Base-by-base conservation (phyloP, 768 basidiomycete species). In the Pulveroboletus sp. region DNA sequence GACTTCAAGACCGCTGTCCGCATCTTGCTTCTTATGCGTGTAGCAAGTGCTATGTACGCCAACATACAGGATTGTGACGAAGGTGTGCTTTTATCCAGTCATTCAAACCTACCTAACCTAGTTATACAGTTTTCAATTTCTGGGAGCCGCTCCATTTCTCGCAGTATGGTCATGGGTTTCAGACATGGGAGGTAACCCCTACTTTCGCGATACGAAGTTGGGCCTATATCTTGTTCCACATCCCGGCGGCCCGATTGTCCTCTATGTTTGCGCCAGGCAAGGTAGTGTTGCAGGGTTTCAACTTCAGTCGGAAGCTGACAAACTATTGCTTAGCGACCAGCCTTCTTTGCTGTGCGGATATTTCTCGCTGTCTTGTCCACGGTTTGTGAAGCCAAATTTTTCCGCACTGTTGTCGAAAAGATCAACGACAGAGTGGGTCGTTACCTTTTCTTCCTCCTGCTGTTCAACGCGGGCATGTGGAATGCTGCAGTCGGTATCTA, bases 131-230 rank as follows among this genome's bases (percentile, higher is more conserved):
- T 11, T 99, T 84, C 78, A 99, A 99, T 71, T 99, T 96, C 69
- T 98, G 92, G 92, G 96, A 98, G 64, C 96, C 96, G 17, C 72
- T 99, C 14, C 96, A 99, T 71, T 94, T 93, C 63, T 75, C 96
- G 49, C 81, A 85, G 51, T 73, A 83, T 49, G 92, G 91, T 24
- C 76, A 83, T 53, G 96, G 89, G 8, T 97, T 99, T 68, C 95
- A 98, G 70, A 98, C 96, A 0, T 99, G 96, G 96, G 96, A 99
- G 65, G 81, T 90, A 6, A 89, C 93, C 8, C 93, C 96, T 10
- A 72, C 77, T 46, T 96, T 85, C 64, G 83, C 93, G n/a, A 83
- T 99, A 56, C 77, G 96, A 56, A 94, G 92, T 56, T 98, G 93
- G 92, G 82, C 92, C 10, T 98, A 98, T 69, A 81, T 96, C 49